Base-by-base conservation (phyloP, 306 rosid species). In the Hippophae gyantsensis region DNA sequence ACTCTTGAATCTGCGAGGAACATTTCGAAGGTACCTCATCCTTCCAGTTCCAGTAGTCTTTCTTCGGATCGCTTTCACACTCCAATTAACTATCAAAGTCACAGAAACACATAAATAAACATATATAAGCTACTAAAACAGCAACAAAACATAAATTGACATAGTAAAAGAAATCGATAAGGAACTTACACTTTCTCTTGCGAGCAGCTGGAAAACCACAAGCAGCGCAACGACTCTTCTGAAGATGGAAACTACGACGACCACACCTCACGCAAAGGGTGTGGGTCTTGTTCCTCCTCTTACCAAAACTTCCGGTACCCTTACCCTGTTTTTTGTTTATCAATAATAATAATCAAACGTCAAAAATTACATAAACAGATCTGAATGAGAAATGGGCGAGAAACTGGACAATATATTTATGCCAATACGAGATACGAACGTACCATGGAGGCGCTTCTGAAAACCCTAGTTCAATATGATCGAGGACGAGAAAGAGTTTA, bases 31-130 rank as follows among this genome's bases (percentile, higher is more conserved):
- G 72, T 93, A 93, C 89, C 89, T 88, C 99, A 93, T 93, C 78
- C 99, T 82, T 47, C 99, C 99, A 13, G 94, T 88, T 7, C 99
- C 99, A 0, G 99, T 88, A n/a, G 99, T 93, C 97, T 93, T 93
- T 69, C 99, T 79, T 43, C 99, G 72, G 70, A 93, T 93, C 0
- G 97, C 99, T 85, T 93, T 93, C 5, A 71, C 95, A 66, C 99
- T 93, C 99, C 99, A 93, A 82, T 93, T 93, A 61, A 84, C 99
- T 93, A 42, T 54, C 9, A 32, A 23, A 5, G n/a, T 41, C 61
- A 54, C 9, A 41, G 12, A 53, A 72, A 43, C 5, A 63, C 61
- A 7, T 38, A 50, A 13, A 59, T n/a, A 52, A 10, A 53, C 14
- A 52, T 4, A 61, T 10, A 0, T 18, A 18, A 56, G 1, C 13